A percentile compares a stretch with the other conserved stretches of the same genome.
phyloP scores from a whole-genome alignment of 2,329 filamentous ascomycete genomes.

The Penicillium sp. region DNA sequence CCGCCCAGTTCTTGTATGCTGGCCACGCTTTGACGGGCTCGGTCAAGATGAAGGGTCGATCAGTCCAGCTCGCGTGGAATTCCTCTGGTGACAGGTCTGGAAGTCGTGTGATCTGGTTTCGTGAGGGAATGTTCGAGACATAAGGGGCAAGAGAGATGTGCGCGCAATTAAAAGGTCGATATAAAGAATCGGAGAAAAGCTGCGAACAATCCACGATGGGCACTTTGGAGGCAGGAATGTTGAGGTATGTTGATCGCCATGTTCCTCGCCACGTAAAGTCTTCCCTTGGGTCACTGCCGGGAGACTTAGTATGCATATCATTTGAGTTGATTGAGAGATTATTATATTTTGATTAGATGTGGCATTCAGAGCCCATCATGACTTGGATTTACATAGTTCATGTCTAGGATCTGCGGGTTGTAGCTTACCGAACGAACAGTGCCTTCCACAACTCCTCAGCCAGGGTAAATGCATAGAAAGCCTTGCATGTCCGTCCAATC shows the following conservation, averaged over 20 bases:
- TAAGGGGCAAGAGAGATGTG: constrained; percentile 67
- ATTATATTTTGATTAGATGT: not conserved
- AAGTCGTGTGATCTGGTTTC: constrained; percentile 70
- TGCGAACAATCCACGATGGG: constrained; percentile 66
- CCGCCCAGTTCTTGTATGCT: constrained; percentile 68
- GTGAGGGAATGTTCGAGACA: constrained; percentile 64
- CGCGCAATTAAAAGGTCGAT: constrained; percentile 86
- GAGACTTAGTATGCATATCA: constrained; percentile 17
- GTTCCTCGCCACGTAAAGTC: constrained; percentile 69
- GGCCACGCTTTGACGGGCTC: constrained; percentile 78
- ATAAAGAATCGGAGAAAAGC: constrained; percentile 85
- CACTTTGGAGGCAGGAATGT: constrained; percentile 52
- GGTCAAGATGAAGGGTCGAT: constrained; percentile 82
- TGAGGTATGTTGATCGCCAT: constrained; percentile 77
- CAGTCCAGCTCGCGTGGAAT: constrained; percentile 71
- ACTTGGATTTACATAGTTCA: constrained; percentile 9
- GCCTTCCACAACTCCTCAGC: constrained; percentile 87
- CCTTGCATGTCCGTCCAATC: constrained; percentile 76
- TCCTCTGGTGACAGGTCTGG: constrained; percentile 65
- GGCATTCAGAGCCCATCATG: not conserved
- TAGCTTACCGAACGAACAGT: constrained; percentile 75
- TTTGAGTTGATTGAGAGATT: not conserved
- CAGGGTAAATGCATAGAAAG: constrained; percentile 77
- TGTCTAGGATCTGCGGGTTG: constrained; percentile 2
- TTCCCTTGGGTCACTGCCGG: constrained; percentile 28